A percentile compares a stretch with the other conserved stretches of the same genome.
These are phyloP conservation scores for Plantago ovata DNA, from an alignment of 257 asterid species.

Conservation along the genomic window DNA sequence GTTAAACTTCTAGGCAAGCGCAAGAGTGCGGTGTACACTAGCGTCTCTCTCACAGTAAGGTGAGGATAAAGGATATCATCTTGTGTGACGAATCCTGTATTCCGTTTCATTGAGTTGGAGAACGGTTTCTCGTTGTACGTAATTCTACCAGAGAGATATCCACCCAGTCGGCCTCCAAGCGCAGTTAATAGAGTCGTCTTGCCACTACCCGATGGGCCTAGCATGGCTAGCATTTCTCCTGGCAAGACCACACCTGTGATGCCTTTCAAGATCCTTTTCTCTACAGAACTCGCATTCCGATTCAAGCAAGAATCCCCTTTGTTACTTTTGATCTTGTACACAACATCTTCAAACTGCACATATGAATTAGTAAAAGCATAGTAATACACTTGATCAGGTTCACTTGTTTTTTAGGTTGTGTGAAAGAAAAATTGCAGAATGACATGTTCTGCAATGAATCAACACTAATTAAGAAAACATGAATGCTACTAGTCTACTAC, in stretches of 20 bases:
- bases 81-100: slow-evolving; percentile 63
- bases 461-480: neutral
- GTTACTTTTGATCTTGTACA: slow-evolving; percentile 30
- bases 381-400: no score
- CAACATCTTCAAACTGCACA: slow-evolving; percentile 58
- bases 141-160: slow-evolving; percentile 33
- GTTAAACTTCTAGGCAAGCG: slow-evolving; percentile 47
- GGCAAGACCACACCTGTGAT: slow-evolving; percentile 46
- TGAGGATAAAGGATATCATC: slow-evolving; percentile 63
- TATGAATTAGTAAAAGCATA: no score
- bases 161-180: slow-evolving; percentile 54
- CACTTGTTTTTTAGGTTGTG: neutral
- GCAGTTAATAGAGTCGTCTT: slow-evolving; percentile 66
- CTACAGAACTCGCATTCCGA: slow-evolving; percentile 26
- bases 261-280: slow-evolving; percentile 46
- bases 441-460: no score
- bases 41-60: slow-evolving; percentile 53
- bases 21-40: slow-evolving; percentile 55
- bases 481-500: no score
- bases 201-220: slow-evolving; percentile 76
- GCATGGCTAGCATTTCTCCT: slow-evolving; percentile 65
- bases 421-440: no score
- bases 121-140: slow-evolving; percentile 54
- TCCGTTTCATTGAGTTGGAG: slow-evolving; percentile 50
- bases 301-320: slow-evolving; percentile 19